Percentiles rank a stretch among this genome's conserved stretches.
phyloP scores from a whole-genome alignment of 129 eudicot genomes.

The Apium graveolens region DNA sequence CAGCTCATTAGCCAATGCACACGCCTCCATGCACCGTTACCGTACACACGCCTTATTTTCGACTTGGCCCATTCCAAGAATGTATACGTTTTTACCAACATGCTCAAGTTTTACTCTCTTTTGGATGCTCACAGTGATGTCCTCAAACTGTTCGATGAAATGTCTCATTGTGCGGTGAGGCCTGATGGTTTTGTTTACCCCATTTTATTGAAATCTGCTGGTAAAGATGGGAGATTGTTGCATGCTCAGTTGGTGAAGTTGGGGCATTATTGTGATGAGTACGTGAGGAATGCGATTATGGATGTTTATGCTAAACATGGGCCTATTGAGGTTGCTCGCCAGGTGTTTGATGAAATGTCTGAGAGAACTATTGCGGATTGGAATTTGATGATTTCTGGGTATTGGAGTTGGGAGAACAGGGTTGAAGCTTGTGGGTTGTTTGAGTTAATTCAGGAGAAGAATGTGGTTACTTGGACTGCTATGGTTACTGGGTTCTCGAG shows the following conservation, averaged over 20 bases:
- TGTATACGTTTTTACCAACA: conserved; percentile 44
- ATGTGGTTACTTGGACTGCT: conserved; percentile 74
- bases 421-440: conserved; percentile 56
- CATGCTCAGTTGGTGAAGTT: conserved; percentile 50
- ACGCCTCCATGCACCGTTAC: conserved; percentile 55
- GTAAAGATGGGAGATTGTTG: conserved; percentile 31
- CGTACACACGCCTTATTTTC: conserved; percentile 47
- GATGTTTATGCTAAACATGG: conserved; percentile 53
- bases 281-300: conserved; percentile 55
- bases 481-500: conserved; percentile 75
- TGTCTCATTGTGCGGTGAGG: conserved; percentile 29
- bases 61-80: conserved; percentile 34
- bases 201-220: conserved; percentile 50
- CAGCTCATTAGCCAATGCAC: conserved; percentile 55
- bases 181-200: conserved; percentile 66
- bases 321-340: conserved; percentile 40
- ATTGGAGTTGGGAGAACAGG: conserved; percentile 63
- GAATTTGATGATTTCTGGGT: conserved; percentile 78
- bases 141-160: conserved; percentile 26
- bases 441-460: conserved; percentile 51
- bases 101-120: conserved; percentile 54
- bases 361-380: conserved; percentile 63
- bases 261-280: conserved; percentile 45
- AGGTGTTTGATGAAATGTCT: conserved; percentile 73
- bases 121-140: conserved; percentile 37